Evolutionary conservation across 106 monocot genomes (phyloP), one percentile per base, ranked within the genome.

Genomic region (Acorus gramineus): DNA sequence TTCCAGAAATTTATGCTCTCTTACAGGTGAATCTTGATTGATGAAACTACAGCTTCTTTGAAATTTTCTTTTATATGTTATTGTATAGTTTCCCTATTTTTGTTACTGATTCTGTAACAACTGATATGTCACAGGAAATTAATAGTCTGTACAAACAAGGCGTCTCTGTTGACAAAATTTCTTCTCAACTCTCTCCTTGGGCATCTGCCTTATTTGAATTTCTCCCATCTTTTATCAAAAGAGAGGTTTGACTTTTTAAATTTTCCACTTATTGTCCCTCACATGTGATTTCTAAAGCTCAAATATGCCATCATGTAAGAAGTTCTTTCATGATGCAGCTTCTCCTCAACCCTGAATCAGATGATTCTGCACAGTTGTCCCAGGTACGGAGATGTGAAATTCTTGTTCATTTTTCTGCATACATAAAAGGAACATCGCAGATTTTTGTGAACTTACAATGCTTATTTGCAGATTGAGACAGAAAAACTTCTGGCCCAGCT

Each of bases 201-300:
- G 95, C 94, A 28, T 90, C 95, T 71, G 95, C 95, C 9, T 72
- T 95, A 47, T 87, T 95, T 66, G 80, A 86, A 62, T 95, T 90
- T 79, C 75, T 95, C 62, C 95, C 95, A 52, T 78, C 84, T 66
- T 95, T 90, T 65, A 74, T 95, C 13, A 84, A 82, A 74, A 86
- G 76, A 77, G 82, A 95, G 84, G 90, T 95, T 73, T 43, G 8
- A 43, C 45, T 56, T 67, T 28, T 3, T 57, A 11, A 56, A 66
- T 7, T 47, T 55, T 13, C 11, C 0, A 6, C 43, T 11, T 44
- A 7, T 4, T 69, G 11, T 3, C 43, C n/a, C 2, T 61, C 5
- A 11, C 9, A 4, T 55, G 45, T 14, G 1, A n/a, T 61, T n/a
- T 2, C 53, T 46, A 11, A 45, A 45, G 42, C 9, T 59, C 3